phyloP scores from a whole-genome alignment of 192 early-diverging fungal species.

The Coemansia sp. region DNA sequence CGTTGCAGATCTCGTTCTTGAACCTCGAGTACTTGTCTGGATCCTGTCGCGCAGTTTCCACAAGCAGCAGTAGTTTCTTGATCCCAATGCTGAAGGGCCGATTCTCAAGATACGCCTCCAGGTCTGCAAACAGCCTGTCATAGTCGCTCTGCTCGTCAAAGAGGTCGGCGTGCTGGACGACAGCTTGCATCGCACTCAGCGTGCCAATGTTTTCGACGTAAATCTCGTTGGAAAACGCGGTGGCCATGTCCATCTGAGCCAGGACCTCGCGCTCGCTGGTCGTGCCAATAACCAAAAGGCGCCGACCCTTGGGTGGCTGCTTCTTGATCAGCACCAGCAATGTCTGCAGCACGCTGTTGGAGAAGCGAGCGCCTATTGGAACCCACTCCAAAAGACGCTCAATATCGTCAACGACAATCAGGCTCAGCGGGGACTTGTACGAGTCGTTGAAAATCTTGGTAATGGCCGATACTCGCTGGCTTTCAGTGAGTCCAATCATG shows the following conservation, averaged over 20 bases:
- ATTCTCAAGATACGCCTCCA: conserved; percentile 58
- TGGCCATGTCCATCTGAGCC: conserved; percentile 81
- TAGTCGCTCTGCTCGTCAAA: conserved; percentile 69
- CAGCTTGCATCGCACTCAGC: conserved; percentile 67
- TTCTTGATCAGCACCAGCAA: conserved; percentile 91
- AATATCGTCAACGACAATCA: conserved; percentile 92
- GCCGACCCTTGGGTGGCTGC: conserved; percentile 77
- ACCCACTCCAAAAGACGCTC: conserved; percentile 96
- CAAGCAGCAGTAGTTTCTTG: conserved; percentile 88
- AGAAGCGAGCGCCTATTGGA: conserved; percentile 91
- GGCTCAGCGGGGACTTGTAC: conserved; percentile 91
- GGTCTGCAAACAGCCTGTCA: conserved; percentile 50
- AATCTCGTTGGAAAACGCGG: conserved; percentile 82
- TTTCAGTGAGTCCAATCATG: conserved; percentile 90
- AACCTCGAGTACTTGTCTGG: conserved; percentile 37
- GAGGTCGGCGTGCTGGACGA: conserved; percentile 59
- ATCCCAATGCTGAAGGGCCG: conserved; percentile 73
- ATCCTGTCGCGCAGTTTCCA: conserved; percentile 91
- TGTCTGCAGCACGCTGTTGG: conserved; percentile 89
- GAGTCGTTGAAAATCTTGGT: conserved; percentile 96
- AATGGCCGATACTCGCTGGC: conserved; percentile 80
- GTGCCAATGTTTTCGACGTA: conserved; percentile 76
- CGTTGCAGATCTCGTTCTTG: conserved; percentile 24
- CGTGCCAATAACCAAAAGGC: conserved; percentile 89
- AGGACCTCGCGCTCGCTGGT: conserved; percentile 79